Conservation (phyloP, 2,329 filamentous ascomycete species). For the Colletotrichum sp. region DNA sequence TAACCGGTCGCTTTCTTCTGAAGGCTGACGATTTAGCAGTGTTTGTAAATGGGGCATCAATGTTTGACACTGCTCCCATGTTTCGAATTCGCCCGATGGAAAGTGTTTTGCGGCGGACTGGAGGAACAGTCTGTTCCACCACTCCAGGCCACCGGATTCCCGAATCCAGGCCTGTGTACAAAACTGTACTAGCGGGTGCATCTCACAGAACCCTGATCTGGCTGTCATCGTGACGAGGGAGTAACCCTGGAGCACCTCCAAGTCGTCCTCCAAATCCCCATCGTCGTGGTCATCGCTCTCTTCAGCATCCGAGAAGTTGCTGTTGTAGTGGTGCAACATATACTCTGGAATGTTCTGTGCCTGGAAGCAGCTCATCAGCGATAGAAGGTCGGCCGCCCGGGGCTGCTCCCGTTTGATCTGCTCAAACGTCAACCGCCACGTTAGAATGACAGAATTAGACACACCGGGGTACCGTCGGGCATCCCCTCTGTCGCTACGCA, state of each 20-base stretch:
- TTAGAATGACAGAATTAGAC: slow-evolving; percentile 32
- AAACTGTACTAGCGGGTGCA: slow-evolving; percentile 44
- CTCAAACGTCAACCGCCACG: slow-evolving; percentile 32
- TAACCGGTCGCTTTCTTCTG: background rate
- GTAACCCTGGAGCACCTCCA: slow-evolving; percentile 38
- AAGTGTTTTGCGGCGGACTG: background rate
- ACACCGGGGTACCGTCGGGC: background rate
- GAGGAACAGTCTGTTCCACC: slow-evolving; percentile 19
- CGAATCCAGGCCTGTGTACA: slow-evolving; percentile 27
- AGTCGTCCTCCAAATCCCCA: slow-evolving; percentile 22
- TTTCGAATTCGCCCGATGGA: background rate
- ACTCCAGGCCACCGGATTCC: background rate
- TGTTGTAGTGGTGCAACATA: background rate
- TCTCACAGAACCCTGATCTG: slow-evolving; percentile 35
- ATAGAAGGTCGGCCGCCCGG: slow-evolving; percentile 45
- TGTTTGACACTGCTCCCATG: background rate
- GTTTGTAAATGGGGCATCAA: slow-evolving; percentile 1
- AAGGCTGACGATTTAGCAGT: background rate
- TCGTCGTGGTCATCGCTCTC: background rate
- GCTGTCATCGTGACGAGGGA: slow-evolving; percentile 33
- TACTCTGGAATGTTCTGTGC: slow-evolving; percentile 38
- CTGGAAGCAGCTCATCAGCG: slow-evolving; percentile 53
- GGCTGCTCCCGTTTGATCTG: slow-evolving; percentile 38
- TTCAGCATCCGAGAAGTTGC: background rate
- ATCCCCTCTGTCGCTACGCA: slow-evolving; percentile 24